Evolutionary conservation across 768 basidiomycete species (phyloP), one percentile per base, ranked within the genome.

Genomic region (Collybiopsis luxurians): DNA sequence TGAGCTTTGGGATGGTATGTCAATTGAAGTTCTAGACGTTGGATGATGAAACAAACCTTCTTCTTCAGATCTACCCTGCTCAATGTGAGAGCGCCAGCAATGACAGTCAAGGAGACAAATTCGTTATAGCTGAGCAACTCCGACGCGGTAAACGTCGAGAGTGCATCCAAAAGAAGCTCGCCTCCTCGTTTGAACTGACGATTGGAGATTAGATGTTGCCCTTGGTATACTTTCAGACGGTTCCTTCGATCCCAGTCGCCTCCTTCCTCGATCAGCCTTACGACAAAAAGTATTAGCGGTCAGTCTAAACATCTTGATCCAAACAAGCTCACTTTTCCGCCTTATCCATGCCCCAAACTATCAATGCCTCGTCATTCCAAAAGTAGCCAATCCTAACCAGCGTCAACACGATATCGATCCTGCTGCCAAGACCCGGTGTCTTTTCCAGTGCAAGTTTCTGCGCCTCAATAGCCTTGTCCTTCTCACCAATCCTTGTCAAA

Each of bases 241-340:
- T 98, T 99, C 38, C 95, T 84, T 53, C 96, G 79, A 70, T 99
- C 96, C 96, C 96, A 99, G 73, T 99, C 96, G 44, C 96, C 96
- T 0, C 96, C 96, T 69, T 93, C 83, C 64, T 98, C 95, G 53
- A 97, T 90, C 42, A 97, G 78, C 55, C 92, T 95, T 19, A 40
- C 47, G 31, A 5, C 13, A 5, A 34, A 13, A 6, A 34, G 31
- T 34, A 34, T 34, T 13, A 34, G 31, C 57, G 53, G 27, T 48
- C 10, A 30, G 46, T 4, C 24, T 38, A 15, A 36, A 21, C 12
- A n/a, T 10, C 23, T 42, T 24, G 17, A 45, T 19, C n/a, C 38
- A 36, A 2, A 24, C n/a, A 34, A 12, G 79, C 87, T 60, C 57
- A 94, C 90, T 85, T 81, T 64, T 92, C 89, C 0, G 95, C 95